These are phyloP conservation scores for Nakazawaea sp. DNA, from an alignment of 805 yeast genomes.

Conservation along the genomic window DNA sequence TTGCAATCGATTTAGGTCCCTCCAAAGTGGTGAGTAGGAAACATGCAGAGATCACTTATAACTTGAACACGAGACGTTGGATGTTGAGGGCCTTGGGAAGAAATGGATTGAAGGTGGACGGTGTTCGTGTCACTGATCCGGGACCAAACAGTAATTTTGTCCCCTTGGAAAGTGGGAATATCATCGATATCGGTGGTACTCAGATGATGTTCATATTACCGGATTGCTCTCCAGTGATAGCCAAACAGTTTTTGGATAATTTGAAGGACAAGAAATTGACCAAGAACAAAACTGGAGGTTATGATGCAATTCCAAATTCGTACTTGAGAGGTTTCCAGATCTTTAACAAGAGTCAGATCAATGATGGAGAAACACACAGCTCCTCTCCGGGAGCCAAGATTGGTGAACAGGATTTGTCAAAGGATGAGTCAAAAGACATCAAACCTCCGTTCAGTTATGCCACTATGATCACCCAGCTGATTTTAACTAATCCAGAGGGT, in stretches of 20 bases:
- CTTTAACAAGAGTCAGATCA: slow-evolving; percentile 36
- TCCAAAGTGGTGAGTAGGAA: slow-evolving; percentile 93
- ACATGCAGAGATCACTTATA: slow-evolving; percentile 82
- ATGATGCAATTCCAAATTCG: slow-evolving; percentile 7
- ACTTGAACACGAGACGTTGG: slow-evolving; percentile 74
- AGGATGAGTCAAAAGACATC: slow-evolving; percentile 84
- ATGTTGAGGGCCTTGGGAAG: slow-evolving; percentile 78
- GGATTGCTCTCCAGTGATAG: slow-evolving; percentile 70
- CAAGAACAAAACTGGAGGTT: slow-evolving; percentile 4
- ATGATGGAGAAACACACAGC: slow-evolving; percentile 21
- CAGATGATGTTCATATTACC: slow-evolving; percentile 99
- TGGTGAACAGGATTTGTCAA: slow-evolving; percentile 56
- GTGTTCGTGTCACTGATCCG: slow-evolving; percentile 36
- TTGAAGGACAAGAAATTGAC: slow-evolving; percentile 22
- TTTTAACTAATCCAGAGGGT: slow-evolving; percentile 80
- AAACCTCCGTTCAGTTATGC: slow-evolving; percentile 98
- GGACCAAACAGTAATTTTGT: slow-evolving; percentile 42
- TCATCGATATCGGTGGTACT: slow-evolving; percentile 91
- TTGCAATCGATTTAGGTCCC: slow-evolving; percentile 91
- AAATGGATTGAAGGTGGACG: slow-evolving; percentile 90
- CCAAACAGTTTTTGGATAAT: slow-evolving; percentile 36
- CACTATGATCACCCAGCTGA: slow-evolving; percentile 97
- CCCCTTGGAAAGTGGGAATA: slow-evolving; percentile 76
- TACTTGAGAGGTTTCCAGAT: slow-evolving; percentile 44
- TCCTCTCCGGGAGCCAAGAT: slow-evolving; percentile 9